A percentile compares a stretch with the other conserved stretches of the same genome.
These are phyloP conservation scores for Ustilago cynodontis DNA, from an alignment of 1,284 basidiomycete genomes.

Conservation along the genomic window DNA sequence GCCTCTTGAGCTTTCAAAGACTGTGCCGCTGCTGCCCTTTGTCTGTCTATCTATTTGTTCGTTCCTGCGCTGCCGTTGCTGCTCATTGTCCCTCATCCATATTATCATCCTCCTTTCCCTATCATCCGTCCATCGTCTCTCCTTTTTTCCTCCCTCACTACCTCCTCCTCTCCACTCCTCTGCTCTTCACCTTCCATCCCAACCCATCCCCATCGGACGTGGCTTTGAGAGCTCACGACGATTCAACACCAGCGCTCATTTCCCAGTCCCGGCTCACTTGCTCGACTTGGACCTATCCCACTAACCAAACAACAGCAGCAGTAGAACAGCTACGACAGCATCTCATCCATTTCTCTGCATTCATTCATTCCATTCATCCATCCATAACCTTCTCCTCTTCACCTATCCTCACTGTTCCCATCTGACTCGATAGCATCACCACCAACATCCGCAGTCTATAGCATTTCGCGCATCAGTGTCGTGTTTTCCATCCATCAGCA, in stretches of 20 bases:
- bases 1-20: not conserved
- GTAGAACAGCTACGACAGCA: slow-evolving; percentile 42
- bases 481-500: slow-evolving; percentile 2
- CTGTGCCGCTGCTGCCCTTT: slow-evolving; percentile 4
- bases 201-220: slow-evolving; percentile 22
- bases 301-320: slow-evolving; percentile 4
- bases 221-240: slow-evolving; percentile 50
- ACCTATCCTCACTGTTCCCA: not conserved
- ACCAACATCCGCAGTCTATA: slow-evolving; percentile 9
- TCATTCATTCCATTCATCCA: no score
- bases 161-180: slow-evolving; percentile 1
- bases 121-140: slow-evolving; percentile 4
- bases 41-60: not conserved
- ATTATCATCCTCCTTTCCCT: slow-evolving; percentile 6
- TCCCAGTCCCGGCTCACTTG: not conserved
- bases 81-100: not conserved
- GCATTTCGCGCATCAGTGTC: slow-evolving; percentile 35
- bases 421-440: slow-evolving; percentile 23
- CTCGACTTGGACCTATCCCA: not conserved
- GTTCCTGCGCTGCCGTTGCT: not conserved
- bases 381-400: not conserved
- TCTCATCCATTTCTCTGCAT: slow-evolving; percentile 11
- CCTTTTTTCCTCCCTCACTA: not conserved
- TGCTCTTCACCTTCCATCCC: slow-evolving; percentile 10
- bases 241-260: slow-evolving; percentile 7